These are phyloP conservation scores for Mesembryanthemum crystallinum DNA, from an alignment of 148 eudicot species.

Conservation along the genomic window DNA sequence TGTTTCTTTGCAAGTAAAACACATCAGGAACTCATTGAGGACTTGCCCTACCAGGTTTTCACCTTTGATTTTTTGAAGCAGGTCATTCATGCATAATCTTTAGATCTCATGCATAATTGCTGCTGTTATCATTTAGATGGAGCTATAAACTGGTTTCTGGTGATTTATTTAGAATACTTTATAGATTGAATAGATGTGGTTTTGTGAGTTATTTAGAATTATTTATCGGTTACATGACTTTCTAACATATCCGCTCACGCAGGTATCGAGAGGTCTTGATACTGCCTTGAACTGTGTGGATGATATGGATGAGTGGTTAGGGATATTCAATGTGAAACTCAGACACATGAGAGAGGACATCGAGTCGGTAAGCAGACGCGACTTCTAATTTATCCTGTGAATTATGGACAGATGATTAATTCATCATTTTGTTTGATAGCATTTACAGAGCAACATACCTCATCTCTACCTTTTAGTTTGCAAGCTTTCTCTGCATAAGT, in stretches of 20 bases:
- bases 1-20: no score
- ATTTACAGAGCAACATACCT: background rate
- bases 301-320: slow-evolving; percentile 98
- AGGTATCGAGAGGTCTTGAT: slow-evolving; percentile 86
- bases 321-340: slow-evolving; percentile 87
- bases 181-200: no score
- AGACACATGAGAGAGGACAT: slow-evolving; percentile 99
- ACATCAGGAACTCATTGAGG: no score
- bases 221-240: slow-evolving; percentile 1
- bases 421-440: slow-evolving; percentile 5
- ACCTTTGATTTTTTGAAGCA: no score
- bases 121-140: background rate
- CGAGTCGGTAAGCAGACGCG: slow-evolving; percentile 65
- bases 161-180: no score
- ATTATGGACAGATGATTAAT: background rate
- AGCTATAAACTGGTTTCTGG: no score
- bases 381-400: background rate
- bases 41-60: no score
- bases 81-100: no score
- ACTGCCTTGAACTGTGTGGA: slow-evolving; percentile 72
- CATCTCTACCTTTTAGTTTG: background rate
- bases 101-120: no score
- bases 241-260: slow-evolving; percentile 28
- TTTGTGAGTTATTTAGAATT: slow-evolving; percentile 5
- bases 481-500: no score